Conservation (phyloP, 2,329 filamentous ascomycete species). For the Chaetomium sp. region DNA sequence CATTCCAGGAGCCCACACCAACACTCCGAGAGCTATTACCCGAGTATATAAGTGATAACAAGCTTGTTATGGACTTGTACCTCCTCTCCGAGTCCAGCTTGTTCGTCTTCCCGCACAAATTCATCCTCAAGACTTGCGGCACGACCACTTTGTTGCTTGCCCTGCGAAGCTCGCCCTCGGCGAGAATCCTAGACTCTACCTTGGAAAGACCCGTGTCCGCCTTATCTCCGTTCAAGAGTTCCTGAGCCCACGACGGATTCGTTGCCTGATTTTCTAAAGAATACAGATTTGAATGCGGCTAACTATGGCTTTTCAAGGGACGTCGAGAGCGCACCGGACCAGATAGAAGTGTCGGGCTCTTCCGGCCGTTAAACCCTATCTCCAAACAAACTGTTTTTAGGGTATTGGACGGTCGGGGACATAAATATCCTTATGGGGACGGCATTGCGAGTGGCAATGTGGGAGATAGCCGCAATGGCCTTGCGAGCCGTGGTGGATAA, state of each 20-base stretch:
- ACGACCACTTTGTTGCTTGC: constrained; percentile 92
- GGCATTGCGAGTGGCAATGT: too few relatives aligned
- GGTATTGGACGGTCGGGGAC: neutral
- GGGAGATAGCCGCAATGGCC: too few relatives aligned
- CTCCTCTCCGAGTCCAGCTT: constrained; percentile 98
- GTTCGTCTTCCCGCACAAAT: constrained; percentile 99
- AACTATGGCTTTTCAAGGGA: constrained; percentile 43
- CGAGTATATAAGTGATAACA: too few relatives aligned
- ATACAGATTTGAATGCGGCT: constrained; percentile 81
- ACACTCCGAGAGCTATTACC: too few relatives aligned
- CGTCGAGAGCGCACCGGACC: constrained; percentile 14
- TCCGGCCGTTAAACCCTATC: constrained; percentile 10
- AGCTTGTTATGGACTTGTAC: too few relatives aligned
- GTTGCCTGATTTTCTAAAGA: constrained; percentile 94
- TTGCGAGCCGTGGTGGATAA: too few relatives aligned
- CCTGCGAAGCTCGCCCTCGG: too few relatives aligned
- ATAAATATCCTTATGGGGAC: too few relatives aligned
- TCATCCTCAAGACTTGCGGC: constrained; percentile 97
- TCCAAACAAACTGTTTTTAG: neutral
- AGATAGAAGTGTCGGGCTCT: constrained; percentile 10
- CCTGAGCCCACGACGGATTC: constrained; percentile 95
- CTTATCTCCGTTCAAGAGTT: too few relatives aligned
- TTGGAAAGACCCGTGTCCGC: too few relatives aligned
- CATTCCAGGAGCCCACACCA: too few relatives aligned
- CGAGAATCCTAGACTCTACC: too few relatives aligned